Conservation (phyloP, 2,329 filamentous ascomycete species). For the Orbilia oligospora region DNA sequence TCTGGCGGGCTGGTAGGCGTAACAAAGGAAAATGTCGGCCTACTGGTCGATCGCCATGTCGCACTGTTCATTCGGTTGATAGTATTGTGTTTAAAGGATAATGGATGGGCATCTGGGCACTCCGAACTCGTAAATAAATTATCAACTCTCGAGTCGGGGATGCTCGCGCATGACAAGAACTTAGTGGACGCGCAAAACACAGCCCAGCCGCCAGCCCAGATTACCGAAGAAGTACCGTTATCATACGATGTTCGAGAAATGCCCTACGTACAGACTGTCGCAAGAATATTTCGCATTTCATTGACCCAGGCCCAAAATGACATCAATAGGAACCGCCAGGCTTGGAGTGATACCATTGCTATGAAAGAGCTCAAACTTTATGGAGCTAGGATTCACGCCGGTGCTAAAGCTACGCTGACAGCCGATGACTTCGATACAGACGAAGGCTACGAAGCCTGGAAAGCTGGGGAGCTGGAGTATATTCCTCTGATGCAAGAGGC, state of each 20-base stretch:
- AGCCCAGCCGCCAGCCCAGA: conserved; percentile 67
- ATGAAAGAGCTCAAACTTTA: conserved; percentile 93
- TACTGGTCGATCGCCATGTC: conserved; percentile 92
- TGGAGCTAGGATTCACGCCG: conserved; percentile 74
- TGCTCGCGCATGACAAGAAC: conserved; percentile 94
- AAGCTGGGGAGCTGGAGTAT: conserved; percentile 86
- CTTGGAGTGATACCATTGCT: conserved; percentile 93
- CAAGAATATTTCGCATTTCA: conserved; percentile 85
- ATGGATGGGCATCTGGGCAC: conserved; percentile 86
- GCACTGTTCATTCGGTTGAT: conserved; percentile 93
- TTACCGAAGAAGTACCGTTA: conserved; percentile 80
- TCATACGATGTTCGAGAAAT: conserved; percentile 97
- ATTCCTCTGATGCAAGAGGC: conserved; percentile 94
- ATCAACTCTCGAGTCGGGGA: conserved; percentile 88
- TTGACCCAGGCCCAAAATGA: conserved; percentile 86
- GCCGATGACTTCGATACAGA: conserved; percentile 91
- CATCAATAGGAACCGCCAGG: conserved; percentile 82
- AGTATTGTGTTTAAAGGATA: conserved; percentile 81
- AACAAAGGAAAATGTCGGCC: conserved; percentile 73
- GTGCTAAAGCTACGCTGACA: conserved; percentile 79
- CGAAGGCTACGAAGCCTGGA: conserved; percentile 90
- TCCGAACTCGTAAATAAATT: conserved; percentile 86
- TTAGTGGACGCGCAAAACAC: conserved; percentile 73
- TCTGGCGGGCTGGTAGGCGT: conserved; percentile 55
- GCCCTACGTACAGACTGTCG: conserved; percentile 89